phyloP scores from a whole-genome alignment of 129 eudicot species.

The carrot (Daucus carota) region DNA sequence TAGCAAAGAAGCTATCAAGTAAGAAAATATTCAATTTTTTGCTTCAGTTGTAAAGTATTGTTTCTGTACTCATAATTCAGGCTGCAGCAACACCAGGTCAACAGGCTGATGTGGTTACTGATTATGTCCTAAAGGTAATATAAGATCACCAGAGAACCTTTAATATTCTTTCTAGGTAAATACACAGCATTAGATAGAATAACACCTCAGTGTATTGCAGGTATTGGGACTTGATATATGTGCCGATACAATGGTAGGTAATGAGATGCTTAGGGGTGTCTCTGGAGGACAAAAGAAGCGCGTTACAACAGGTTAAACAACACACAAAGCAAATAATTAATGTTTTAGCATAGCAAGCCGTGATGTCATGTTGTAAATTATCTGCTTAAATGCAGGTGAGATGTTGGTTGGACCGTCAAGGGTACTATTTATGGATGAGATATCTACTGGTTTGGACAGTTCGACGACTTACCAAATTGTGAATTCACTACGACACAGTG shows the following conservation, averaged over 20 bases:
- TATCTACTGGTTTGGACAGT: constrained; percentile 28
- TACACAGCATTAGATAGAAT: background rate
- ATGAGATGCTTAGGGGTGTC: constrained; percentile 22
- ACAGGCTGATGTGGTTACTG: constrained; percentile 55
- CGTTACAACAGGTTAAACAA: constrained; percentile 35
- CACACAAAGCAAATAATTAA: constrained; percentile 1
- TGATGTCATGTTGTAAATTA: background rate
- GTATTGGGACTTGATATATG: constrained; percentile 24
- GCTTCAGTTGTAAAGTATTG: background rate
- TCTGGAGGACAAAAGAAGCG: constrained; percentile 28
- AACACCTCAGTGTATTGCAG: constrained; percentile 24
- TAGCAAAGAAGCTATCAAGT: background rate
- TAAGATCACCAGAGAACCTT: background rate
- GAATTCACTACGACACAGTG: constrained; percentile 18
- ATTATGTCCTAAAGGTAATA: constrained; percentile 23
- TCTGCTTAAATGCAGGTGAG: constrained; percentile 19
- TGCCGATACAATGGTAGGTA: constrained; percentile 26
- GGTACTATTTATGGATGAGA: constrained; percentile 25
- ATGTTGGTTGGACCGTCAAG: constrained; percentile 32
- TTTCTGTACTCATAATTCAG: constrained; percentile 24
- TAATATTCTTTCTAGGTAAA: background rate
- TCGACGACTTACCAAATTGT: constrained; percentile 25
- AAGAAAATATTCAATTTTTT: background rate
- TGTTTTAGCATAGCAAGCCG: background rate
- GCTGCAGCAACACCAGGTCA: constrained; percentile 59